Conservation (phyloP, 176 grass and related monocot species). For the Avena atlantica region DNA sequence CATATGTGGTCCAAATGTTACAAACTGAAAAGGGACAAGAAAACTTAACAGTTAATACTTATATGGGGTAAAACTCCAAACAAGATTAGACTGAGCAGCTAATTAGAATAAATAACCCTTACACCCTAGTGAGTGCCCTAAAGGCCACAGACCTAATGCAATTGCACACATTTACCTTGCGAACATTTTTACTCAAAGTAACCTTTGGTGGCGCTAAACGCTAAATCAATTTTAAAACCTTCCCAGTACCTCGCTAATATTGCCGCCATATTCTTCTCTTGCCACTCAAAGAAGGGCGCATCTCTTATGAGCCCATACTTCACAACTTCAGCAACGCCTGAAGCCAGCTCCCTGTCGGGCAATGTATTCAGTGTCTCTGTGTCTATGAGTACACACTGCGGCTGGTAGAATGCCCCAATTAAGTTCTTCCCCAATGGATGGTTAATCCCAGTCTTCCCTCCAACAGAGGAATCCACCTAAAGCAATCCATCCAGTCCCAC, state of each 20-base stretch:
- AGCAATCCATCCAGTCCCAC: slow-evolving; percentile 17
- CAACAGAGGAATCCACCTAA: slow-evolving; percentile 97
- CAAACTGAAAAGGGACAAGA: neutral
- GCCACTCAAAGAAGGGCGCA: slow-evolving; percentile 91
- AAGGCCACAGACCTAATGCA: slow-evolving; percentile 13
- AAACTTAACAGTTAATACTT: neutral
- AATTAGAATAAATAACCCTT: slow-evolving; percentile 8
- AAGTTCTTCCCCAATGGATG: slow-evolving; percentile 89
- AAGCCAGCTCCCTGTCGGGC: slow-evolving; percentile 82
- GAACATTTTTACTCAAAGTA: neutral
- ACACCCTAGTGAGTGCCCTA: neutral
- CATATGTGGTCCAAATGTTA: neutral
- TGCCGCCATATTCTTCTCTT: slow-evolving; percentile 84
- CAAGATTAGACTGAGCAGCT: neutral
- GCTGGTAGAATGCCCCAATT: slow-evolving; percentile 92
- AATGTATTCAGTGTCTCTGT: slow-evolving; percentile 87
- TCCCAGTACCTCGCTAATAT: slow-evolving; percentile 73
- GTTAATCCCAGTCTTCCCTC: slow-evolving; percentile 93
- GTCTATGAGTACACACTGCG: slow-evolving; percentile 89
- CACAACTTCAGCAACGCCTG: slow-evolving; percentile 84
- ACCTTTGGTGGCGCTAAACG: neutral
- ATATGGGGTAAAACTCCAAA: neutral
- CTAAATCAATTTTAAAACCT: slow-evolving; percentile 21
- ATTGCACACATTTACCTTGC: neutral
- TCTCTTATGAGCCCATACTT: slow-evolving; percentile 98